Percentiles rank a stretch among this genome's conserved stretches.
Evolutionary conservation across 257 asterid genomes (phyloP).

Genomic region (Salvia rosmarinus): DNA sequence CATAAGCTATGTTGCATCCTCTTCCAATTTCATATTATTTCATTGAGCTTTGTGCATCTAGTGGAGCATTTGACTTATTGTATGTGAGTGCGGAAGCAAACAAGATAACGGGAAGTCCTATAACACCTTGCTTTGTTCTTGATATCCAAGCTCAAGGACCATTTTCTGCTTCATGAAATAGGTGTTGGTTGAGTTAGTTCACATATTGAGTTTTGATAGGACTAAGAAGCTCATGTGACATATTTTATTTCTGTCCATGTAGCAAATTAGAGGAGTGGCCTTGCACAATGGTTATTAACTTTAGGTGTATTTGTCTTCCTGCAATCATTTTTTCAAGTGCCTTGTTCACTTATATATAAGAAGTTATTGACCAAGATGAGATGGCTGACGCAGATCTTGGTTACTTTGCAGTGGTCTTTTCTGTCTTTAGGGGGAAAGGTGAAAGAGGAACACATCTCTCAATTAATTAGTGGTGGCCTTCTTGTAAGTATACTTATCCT

Average conservation of each 20-base stretch:
- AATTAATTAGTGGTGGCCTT: slow-evolving; percentile 81
- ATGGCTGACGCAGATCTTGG: slow-evolving; percentile 28
- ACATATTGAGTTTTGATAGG: no score
- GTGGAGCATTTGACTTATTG: not conserved
- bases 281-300: no score
- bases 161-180: not conserved
- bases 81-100: not conserved
- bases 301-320: no score
- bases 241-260: no score
- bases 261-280: no score
- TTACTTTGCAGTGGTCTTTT: slow-evolving; percentile 70
- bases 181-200: not conserved
- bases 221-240: no score
- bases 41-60: not conserved
- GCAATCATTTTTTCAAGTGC: no score
- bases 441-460: slow-evolving; percentile 84
- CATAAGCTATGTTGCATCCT: not conserved
- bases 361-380: not conserved
- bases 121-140: not conserved
- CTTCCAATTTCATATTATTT: not conserved
- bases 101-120: not conserved
- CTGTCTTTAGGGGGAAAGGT: slow-evolving; percentile 86
- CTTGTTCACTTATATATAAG: not conserved
- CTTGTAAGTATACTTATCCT: slow-evolving; percentile 61
- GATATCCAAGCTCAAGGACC: not conserved